Conservation (phyloP, 1,284 basidiomycete species). For the Tetrapyrgos nigripes region DNA sequence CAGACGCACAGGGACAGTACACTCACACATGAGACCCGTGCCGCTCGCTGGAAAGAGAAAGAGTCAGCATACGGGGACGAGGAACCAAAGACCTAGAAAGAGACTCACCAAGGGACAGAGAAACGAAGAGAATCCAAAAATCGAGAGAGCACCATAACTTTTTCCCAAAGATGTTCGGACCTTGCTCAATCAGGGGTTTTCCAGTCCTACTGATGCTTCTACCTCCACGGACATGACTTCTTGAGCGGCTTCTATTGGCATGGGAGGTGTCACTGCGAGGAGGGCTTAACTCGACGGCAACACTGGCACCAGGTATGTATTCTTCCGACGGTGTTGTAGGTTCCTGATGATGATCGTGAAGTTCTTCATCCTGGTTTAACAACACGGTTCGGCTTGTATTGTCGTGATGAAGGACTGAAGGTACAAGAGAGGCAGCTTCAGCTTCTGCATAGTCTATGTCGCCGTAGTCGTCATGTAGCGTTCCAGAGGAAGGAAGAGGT, state of each 20-base stretch:
- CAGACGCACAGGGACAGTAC: not conserved
- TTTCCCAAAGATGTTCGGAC: constrained; percentile 44
- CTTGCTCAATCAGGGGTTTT: constrained; percentile 18
- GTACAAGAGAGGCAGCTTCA: constrained; percentile 17
- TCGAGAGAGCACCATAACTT: constrained; percentile 51
- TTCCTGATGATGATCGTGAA: constrained; percentile 18
- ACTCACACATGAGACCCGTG: constrained; percentile 87
- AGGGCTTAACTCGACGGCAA: constrained; percentile 15
- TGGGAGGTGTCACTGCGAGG: constrained; percentile 6
- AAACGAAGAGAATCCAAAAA: constrained; percentile 78
- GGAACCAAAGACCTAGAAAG: constrained; percentile 1
- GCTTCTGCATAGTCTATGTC: constrained; percentile 21
- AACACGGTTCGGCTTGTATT: constrained; percentile 23
- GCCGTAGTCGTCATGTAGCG: constrained; percentile 8
- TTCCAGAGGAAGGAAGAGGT: constrained; percentile 45
- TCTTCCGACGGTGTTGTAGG: constrained; percentile 17
- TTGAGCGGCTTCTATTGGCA: constrained; percentile 2
- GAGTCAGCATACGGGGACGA: constrained; percentile 7
- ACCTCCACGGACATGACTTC: constrained; percentile 7
- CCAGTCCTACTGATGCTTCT: constrained; percentile 8
- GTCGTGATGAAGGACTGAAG: constrained; percentile 17
- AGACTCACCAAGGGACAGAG: constrained; percentile 72
- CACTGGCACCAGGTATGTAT: constrained; percentile 5
- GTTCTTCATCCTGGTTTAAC: constrained; percentile 25
- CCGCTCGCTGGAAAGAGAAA: constrained; percentile 69